These are phyloP conservation scores for Monosporascus sp. DNA, from an alignment of 2,329 filamentous ascomycete species.

Conservation along the genomic window DNA sequence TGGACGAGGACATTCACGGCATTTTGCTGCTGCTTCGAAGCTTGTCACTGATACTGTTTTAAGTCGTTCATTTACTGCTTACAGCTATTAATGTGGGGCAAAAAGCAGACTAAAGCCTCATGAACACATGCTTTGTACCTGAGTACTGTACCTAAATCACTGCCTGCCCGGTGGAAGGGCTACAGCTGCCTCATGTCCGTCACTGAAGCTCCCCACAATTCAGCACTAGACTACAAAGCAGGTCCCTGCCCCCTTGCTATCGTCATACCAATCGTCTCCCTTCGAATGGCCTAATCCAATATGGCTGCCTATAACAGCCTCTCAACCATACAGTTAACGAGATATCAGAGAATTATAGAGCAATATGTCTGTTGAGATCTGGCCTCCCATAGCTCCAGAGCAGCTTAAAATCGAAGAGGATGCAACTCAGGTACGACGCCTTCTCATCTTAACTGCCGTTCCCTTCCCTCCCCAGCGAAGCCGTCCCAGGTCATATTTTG, in stretches of 20 bases:
- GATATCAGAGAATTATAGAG: neutral
- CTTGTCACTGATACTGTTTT: too few relatives aligned
- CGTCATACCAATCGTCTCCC: neutral
- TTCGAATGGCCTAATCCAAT: conserved; percentile 11
- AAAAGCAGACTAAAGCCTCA: conserved; percentile 2
- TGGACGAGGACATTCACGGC: neutral
- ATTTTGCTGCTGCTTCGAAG: too few relatives aligned
- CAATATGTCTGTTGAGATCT: conserved; percentile 53
- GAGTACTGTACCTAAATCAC: neutral
- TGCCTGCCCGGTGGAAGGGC: conserved; percentile 1
- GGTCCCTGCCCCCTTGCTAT: neutral
- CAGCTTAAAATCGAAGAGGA: conserved; percentile 46
- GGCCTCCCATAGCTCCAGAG: conserved; percentile 46
- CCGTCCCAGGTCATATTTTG: neutral
- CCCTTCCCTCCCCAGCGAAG: neutral
- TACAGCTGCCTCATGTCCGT: too few relatives aligned
- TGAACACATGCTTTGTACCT: conserved; percentile 2
- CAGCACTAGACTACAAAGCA: neutral
- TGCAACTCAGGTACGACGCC: conserved; percentile 42
- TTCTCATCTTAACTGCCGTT: conserved; percentile 1
- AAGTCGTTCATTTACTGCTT: too few relatives aligned
- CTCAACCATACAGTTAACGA: neutral
- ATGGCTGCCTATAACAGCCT: conserved; percentile 18
- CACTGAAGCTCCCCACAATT: conserved; percentile 7
- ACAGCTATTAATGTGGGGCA: conserved; percentile 8